Base-by-base conservation (phyloP, 768 basidiomycete species). In the Tricholoma matsutake region DNA sequence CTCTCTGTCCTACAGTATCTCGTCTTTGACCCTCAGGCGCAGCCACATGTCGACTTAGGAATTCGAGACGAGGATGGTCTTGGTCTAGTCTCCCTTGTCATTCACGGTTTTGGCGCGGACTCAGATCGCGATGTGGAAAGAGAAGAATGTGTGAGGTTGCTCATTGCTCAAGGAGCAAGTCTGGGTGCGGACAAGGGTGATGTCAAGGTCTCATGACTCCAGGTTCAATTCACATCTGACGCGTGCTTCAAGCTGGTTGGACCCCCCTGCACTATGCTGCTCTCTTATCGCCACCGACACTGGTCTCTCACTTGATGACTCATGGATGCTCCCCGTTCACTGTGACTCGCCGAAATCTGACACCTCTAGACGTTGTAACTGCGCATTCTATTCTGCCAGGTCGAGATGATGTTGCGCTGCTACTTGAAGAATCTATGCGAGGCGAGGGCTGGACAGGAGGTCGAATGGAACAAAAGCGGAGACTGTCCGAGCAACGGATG, bases 231-330 rank as follows among this genome's bases (percentile, higher is more conserved):
- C 3, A 25, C 51, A 22, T 32, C 32, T 66, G 16, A 57, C 61
- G 37, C 18, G 61, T 63, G 34, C 52, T 62, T 51, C 60, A 67
- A 97, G 95, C 85, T 62, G 96, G 96, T 34, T 98, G 97, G 97
- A 94, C 93, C 9, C 87, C 96, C 3, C 80, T 99, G 11, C 96
- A 98, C 68, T 89, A 96, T 76, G 94, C 96, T 7, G 91, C 91
- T 7, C 75, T 98, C 56, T 78, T 92, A 37, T 87, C 93, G 11
- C 94, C 96, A 32, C 92, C 96, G 2, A 95, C 95, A 2, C 78
- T 98, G 20, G 84, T 98, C 20, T 94, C 95, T 0, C 89, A 94
- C 79, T 80, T 99, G 22, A 88, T 98, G 76, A 96, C 93, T 10
- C 91, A 94, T 66, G 93, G 94, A 51, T 93, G 92, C 63, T 94